Conservation (phyloP, 2,329 filamentous ascomycete genomes). For the Trichoderma sp. region DNA sequence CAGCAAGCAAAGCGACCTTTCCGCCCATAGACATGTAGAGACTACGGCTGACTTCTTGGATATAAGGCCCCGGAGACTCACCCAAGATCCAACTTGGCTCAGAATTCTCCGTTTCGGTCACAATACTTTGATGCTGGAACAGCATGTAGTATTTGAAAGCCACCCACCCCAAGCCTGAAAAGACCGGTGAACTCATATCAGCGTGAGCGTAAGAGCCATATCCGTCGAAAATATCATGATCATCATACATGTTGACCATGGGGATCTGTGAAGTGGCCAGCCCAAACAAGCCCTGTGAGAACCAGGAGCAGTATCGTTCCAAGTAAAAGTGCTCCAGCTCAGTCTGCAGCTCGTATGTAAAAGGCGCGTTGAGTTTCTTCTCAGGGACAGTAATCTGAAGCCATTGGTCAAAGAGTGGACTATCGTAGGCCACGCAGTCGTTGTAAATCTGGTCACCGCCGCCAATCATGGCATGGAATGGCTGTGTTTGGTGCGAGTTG, state of each 20-base stretch:
- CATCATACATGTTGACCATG: conserved; percentile 98
- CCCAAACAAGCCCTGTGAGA: conserved; percentile 92
- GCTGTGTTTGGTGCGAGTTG: conserved; percentile 85
- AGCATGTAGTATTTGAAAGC: conserved; percentile 99
- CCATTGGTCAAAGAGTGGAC: conserved; percentile 81
- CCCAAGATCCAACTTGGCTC: conserved; percentile 95
- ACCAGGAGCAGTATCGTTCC: conserved; percentile 89
- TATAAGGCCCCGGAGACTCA: conserved; percentile 80
- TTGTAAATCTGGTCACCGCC: conserved; percentile 98
- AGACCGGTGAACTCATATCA: conserved; percentile 89
- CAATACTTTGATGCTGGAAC: conserved; percentile 92
- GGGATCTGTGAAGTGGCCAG: conserved; percentile 93
- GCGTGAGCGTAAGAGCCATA: conserved; percentile 91
- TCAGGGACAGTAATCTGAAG: conserved; percentile 76
- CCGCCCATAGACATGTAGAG: conserved; percentile 83
- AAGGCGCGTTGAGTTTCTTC: conserved; percentile 77
- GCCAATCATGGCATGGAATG: conserved; percentile 98
- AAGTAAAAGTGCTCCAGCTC: conserved; percentile 90
- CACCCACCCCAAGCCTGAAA: conserved; percentile 84
- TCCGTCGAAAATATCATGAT: conserved; percentile 90
- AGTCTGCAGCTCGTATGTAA: conserved; percentile 80
- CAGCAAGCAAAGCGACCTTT: conserved; percentile 77
- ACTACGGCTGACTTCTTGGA: conserved; percentile 81
- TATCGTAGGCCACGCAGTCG: conserved; percentile 77
- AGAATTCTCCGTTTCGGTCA: conserved; percentile 75